Evolutionary conservation across 768 basidiomycete genomes (phyloP).

Genomic region (Botryobasidium botryosum): DNA sequence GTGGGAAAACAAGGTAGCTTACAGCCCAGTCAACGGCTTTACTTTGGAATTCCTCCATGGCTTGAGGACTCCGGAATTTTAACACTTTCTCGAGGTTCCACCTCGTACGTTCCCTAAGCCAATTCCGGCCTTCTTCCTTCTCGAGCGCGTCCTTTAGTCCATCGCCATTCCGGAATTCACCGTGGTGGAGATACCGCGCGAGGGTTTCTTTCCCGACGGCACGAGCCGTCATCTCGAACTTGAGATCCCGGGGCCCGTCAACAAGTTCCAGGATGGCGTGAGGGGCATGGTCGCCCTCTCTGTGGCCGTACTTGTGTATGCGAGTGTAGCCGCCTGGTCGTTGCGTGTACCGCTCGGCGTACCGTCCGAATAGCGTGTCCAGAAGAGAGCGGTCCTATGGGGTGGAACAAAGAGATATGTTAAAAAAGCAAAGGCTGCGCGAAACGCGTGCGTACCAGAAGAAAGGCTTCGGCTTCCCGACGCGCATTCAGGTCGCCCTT

Average conservation of each 20-base stretch:
- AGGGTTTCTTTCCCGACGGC: conserved; percentile 62
- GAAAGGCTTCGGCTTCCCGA: conserved; percentile 56
- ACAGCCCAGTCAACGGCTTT: conserved; percentile 55
- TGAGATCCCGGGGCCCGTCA: conserved; percentile 78
- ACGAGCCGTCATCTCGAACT: conserved; percentile 75
- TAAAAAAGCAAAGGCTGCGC: not conserved
- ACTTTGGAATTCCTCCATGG: conserved; percentile 30
- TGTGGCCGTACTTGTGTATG: conserved; percentile 78
- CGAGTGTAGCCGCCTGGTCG: conserved; percentile 93
- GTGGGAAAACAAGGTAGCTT: conserved; percentile 18
- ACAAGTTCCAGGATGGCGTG: conserved; percentile 87
- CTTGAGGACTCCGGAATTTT: conserved; percentile 35
- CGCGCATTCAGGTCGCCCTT: conserved; percentile 55
- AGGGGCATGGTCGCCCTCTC: conserved; percentile 85
- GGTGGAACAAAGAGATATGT: not conserved
- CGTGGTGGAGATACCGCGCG: not conserved
- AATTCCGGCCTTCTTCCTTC: conserved; percentile 21
- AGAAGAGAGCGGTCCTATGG: conserved; percentile 39
- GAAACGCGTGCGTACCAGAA: conserved; percentile 31
- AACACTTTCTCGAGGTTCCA: conserved; percentile 64
- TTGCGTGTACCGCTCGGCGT: conserved; percentile 60
- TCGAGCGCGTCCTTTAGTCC: conserved; percentile 26
- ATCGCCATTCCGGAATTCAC: conserved; percentile 33
- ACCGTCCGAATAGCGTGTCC: conserved; percentile 68
- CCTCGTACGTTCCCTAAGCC: conserved; percentile 46